These are phyloP conservation scores for Backusella circina DNA, from an alignment of 192 early-diverging fungal species.

Conservation along the genomic window DNA sequence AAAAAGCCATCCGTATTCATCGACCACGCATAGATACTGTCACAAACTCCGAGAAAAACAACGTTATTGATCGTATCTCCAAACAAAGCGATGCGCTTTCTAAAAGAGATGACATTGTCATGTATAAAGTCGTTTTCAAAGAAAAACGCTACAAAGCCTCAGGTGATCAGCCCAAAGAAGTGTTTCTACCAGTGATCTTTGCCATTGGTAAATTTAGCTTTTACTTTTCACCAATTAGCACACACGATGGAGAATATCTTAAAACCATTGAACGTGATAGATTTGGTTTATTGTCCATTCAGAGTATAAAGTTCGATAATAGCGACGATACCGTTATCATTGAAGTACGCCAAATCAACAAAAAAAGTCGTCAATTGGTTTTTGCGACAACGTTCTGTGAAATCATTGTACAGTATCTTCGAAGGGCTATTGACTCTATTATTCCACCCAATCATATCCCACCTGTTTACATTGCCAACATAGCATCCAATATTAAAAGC, in stretches of 20 bases:
- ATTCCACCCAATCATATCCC: conserved; percentile 2
- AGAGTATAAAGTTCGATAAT: conserved; percentile 10
- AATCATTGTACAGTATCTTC: conserved; percentile 23
- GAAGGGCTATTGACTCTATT: conserved; percentile 20
- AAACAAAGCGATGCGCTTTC: conserved; percentile 22
- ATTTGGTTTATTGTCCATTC: conserved; percentile 28
- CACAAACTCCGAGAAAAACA: neutral
- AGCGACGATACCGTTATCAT: conserved; percentile 28
- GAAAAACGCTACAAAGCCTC: conserved; percentile 1
- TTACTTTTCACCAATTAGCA: conserved; percentile 19
- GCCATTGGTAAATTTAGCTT: conserved; percentile 32
- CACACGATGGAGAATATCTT: conserved; percentile 10
- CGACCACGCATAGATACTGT: conserved; percentile 11
- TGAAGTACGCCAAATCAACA: conserved; percentile 2
- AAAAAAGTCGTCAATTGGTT: conserved; percentile 3
- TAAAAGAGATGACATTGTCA: conserved; percentile 12
- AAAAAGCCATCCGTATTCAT: neutral
- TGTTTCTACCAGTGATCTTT: conserved; percentile 13
- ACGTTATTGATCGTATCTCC: conserved; percentile 9
- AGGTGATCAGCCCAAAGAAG: conserved; percentile 10
- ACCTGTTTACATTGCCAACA: neutral
- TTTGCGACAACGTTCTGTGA: conserved; percentile 22
- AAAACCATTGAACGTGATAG: conserved; percentile 24
- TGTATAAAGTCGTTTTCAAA: conserved; percentile 27
- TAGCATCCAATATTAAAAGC: neutral